These are phyloP conservation scores for Ambrosia trifida DNA, from an alignment of 129 eudicot genomes.

Conservation along the genomic window DNA sequence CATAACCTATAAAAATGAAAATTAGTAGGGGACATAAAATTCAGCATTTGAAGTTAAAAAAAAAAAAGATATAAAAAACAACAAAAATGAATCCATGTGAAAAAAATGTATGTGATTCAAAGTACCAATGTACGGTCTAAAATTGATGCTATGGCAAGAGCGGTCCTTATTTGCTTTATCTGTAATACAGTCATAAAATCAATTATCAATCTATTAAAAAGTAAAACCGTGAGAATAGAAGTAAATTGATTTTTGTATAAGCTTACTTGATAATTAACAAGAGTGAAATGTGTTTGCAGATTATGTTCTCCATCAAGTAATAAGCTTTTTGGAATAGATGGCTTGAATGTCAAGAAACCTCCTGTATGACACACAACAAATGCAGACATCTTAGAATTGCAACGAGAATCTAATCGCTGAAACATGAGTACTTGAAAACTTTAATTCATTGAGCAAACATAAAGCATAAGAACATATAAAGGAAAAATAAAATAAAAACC, in stretches of 20 bases:
- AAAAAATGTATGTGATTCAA: neutral
- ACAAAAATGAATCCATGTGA: neutral
- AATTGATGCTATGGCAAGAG: constrained; percentile 79
- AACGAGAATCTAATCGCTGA: neutral
- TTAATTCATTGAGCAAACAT: neutral
- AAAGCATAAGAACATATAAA: neutral
- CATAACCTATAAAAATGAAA: constrained; percentile 65
- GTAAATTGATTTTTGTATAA: neutral
- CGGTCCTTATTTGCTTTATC: constrained; percentile 93
- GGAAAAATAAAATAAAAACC: constrained; percentile 36
- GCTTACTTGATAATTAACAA: constrained; percentile 87
- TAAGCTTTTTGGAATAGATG: constrained; percentile 81
- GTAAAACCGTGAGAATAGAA: constrained; percentile 11
- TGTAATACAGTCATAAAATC: constrained; percentile 34
- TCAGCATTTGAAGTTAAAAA: neutral
- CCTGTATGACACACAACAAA: constrained; percentile 54
- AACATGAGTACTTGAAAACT: neutral
- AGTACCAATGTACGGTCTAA: constrained; percentile 83
- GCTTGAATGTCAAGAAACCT: constrained; percentile 87
- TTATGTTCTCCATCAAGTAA: constrained; percentile 83
- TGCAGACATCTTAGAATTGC: constrained; percentile 3
- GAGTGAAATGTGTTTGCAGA: constrained; percentile 76
- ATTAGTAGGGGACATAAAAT: constrained; percentile 9
- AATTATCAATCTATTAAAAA: constrained; percentile 1
- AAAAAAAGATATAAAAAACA: neutral